Evolutionary conservation across 2,329 filamentous ascomycete species (phyloP).

Genomic region (Alternaria infectoria): DNA sequence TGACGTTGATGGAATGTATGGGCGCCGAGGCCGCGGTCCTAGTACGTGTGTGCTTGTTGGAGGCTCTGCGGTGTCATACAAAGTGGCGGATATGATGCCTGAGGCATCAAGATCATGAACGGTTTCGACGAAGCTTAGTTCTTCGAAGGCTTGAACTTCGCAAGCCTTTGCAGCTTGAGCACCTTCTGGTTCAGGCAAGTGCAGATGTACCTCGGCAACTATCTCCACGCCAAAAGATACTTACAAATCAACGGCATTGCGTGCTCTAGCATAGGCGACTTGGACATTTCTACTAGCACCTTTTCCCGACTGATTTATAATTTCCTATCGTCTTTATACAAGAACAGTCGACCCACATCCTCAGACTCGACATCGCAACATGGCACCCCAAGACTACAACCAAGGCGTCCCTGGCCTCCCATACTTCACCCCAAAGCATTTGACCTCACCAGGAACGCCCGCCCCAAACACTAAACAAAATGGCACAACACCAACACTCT

Average conservation of each 20-base stretch:
- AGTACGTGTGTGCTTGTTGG: not conserved
- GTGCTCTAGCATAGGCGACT: not conserved
- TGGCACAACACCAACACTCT: conserved; percentile 35
- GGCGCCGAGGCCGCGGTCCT: no score
- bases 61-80: not conserved
- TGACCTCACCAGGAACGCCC: conserved; percentile 49
- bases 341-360: not conserved
- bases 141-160: not conserved
- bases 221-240: not conserved
- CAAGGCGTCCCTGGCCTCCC: conserved; percentile 36
- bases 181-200: not conserved
- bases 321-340: not conserved
- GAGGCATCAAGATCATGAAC: not conserved
- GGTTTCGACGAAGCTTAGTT: not conserved
- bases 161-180: not conserved
- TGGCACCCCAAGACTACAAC: conserved; percentile 40
- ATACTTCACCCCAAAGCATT: conserved; percentile 56
- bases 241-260: conserved; percentile 22
- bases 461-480: conserved; percentile 11
- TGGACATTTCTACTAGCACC: not conserved
- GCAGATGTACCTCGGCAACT: conserved; percentile 19
- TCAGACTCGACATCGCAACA: conserved; percentile 5
- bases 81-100: not conserved
- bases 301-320: not conserved
- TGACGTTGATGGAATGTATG: not conserved